Evolutionary conservation across 306 rosid genomes (phyloP).

Genomic region (Aeschynomene evenia): DNA sequence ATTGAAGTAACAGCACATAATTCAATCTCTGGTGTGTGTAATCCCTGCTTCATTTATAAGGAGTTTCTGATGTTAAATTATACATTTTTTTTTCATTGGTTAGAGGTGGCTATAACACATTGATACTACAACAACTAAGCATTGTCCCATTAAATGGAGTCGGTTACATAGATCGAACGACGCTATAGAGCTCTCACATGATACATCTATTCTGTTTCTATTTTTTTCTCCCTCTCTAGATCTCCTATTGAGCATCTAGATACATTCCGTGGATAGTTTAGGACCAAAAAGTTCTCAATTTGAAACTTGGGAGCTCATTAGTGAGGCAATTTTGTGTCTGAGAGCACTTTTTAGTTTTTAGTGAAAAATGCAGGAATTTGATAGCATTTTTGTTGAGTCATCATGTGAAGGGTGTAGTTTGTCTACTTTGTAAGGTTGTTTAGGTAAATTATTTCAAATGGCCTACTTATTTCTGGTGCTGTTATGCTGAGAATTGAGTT

Average conservation of each 20-base stretch:
- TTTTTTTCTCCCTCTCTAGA: too few species aligned
- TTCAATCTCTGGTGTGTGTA: constrained; percentile 20
- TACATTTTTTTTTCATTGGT: constrained; percentile 14
- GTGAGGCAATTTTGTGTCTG: background rate
- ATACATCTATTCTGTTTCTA: too few species aligned
- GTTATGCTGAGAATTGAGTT: background rate
- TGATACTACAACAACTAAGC: too few species aligned
- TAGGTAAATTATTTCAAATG: background rate
- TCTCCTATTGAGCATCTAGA: background rate
- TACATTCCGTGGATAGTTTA: constrained; percentile 13
- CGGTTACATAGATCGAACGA: too few species aligned
- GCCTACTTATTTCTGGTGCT: background rate
- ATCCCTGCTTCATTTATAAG: background rate
- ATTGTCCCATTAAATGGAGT: too few species aligned
- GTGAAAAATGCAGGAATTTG: background rate
- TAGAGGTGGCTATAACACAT: constrained; percentile 1
- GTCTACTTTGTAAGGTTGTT: constrained; percentile 15
- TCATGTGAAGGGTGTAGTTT: constrained; percentile 1
- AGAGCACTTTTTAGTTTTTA: constrained; percentile 2
- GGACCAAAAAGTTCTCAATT: constrained; percentile 13
- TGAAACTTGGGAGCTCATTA: background rate
- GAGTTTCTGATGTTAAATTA: constrained; percentile 13
- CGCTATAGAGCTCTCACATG: too few species aligned
- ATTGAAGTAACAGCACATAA: background rate
- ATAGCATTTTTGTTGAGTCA: constrained; percentile 3